Percentiles rank a stretch among this genome's conserved stretches.
phyloP scores from a whole-genome alignment of 305 asterid species.

The Solanum hybrid region DNA sequence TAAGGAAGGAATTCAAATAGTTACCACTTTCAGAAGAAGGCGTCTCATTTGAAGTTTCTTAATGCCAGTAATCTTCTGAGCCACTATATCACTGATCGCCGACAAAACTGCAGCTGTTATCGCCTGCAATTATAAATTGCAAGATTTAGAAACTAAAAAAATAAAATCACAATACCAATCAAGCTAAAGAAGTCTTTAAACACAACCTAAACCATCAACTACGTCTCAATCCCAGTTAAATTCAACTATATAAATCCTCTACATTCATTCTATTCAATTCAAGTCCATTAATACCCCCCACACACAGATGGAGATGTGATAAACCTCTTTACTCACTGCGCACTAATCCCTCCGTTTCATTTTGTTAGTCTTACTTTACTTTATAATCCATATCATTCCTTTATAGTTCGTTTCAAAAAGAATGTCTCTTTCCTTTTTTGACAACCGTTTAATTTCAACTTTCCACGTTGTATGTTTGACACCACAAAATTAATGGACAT shows the following conservation, averaged over 20 bases:
- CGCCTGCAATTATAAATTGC: conserved; percentile 11
- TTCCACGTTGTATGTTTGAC: no score
- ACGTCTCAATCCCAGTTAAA: not conserved
- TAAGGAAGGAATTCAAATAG: not conserved
- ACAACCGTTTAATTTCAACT: not conserved
- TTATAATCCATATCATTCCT: no score
- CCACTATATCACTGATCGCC: conserved; percentile 36
- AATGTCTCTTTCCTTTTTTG: not conserved
- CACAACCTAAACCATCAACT: not conserved
- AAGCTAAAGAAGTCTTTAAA: no score
- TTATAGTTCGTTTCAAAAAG: not conserved
- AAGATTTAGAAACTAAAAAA: not conserved
- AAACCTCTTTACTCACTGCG: not conserved
- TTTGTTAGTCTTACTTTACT: not conserved
- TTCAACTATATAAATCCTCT: not conserved
- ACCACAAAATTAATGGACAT: no score
- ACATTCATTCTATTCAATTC: not conserved
- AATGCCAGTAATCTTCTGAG: conserved; percentile 42
- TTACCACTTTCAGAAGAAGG: conserved; percentile 46
- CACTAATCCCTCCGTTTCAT: no score
- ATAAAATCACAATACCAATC: not conserved
- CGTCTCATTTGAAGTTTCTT: conserved; percentile 40
- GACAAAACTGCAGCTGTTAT: conserved; percentile 38
- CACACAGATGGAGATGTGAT: not conserved
- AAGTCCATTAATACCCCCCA: not conserved